Base-by-base conservation (phyloP, 1,284 basidiomycete species). In the Gomphus bonarii region DNA sequence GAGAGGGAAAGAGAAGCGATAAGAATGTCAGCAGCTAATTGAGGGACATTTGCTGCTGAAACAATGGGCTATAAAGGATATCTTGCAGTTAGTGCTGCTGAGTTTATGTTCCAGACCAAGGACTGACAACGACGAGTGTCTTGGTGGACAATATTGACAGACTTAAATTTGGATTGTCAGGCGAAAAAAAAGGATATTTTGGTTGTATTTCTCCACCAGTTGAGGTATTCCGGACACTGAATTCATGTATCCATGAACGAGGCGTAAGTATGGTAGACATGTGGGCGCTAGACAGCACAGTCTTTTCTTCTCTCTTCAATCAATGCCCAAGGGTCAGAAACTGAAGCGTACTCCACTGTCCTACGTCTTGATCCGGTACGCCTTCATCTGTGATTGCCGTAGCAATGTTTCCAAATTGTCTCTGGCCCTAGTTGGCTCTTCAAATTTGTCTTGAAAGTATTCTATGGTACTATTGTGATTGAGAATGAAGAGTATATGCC, bases 401-500 rank as follows among this genome's bases (percentile, higher is more conserved):
- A 33, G 20, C 42, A 51, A 22, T 40, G 6, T 31, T 48, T n/a
- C 16, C 16, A 7, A 51, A 18, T 18, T 3, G 49, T 9, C 11
- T 25, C 25, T n/a, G 11, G 47, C 3, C 10, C 4, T 43, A 51
- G 87, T 33, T 67, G 82, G 30, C 72, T 88, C 25, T 89, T 88
- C 68, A 79, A 78, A 63, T 85, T 89, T 62, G 87, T 90, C 1
- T 79, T 92, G 64, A 88, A 88, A 67, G 88, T 91, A 61, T 92
- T 92, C 72, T 92, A 92, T 68, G 88, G 88, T 1, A 81, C 84
- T 10, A 90, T 93, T 57, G 87, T 92, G n/a, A 78, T 93, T 18
- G 89, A 93, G 68, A 88, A 88, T 65, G 73, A 74, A 1, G 73
- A 88, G 49, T 70, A 81, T 48, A 82, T 92, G 55, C 87, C 88